A percentile compares a stretch with the other conserved stretches of the same genome.
Evolutionary conservation across 2,329 filamentous ascomycete genomes (phyloP).

Genomic region (Sporothrix pseudoabietina): DNA sequence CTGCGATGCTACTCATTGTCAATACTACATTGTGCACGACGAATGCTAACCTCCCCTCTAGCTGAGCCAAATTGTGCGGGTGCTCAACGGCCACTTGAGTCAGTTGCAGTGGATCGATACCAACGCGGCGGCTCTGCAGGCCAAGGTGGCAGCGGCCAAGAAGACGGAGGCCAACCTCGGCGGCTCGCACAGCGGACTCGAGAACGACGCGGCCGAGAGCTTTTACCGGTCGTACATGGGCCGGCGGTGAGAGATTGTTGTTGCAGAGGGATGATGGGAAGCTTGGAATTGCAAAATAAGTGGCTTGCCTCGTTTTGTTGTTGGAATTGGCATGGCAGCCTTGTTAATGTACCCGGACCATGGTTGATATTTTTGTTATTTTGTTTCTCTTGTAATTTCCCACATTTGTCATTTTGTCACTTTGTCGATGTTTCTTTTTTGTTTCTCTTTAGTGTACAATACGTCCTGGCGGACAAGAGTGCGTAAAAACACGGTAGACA

Average conservation of each 20-base stretch:
- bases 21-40: not conserved
- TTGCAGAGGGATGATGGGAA: not conserved
- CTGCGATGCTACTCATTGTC: not conserved
- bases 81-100: conserved; percentile 88
- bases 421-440: not conserved
- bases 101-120: conserved; percentile 93
- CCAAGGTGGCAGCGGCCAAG: conserved; percentile 80
- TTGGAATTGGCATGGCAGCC: not conserved
- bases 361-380: conserved; percentile 1
- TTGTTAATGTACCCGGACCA: conserved; percentile 1
- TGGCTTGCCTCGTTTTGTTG: not conserved
- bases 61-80: conserved; percentile 92
- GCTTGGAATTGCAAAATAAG: conserved; percentile 12
- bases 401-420: not conserved
- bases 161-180: conserved; percentile 69
- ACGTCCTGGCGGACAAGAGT: not conserved
- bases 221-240: conserved; percentile 90
- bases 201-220: conserved; percentile 76
- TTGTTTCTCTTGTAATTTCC: conserved; percentile 12
- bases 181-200: conserved; percentile 59
- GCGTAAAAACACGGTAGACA: conserved; percentile 10
- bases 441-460: not conserved
- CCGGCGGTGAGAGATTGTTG: conserved; percentile 53
- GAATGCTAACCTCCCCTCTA: conserved; percentile 45
- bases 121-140: conserved; percentile 76